Evolutionary conservation across 1,139 yeast genomes (phyloP), one percentile per base, ranked within the genome.

Genomic region (Hemisphaericaspora xylofermentans): DNA sequence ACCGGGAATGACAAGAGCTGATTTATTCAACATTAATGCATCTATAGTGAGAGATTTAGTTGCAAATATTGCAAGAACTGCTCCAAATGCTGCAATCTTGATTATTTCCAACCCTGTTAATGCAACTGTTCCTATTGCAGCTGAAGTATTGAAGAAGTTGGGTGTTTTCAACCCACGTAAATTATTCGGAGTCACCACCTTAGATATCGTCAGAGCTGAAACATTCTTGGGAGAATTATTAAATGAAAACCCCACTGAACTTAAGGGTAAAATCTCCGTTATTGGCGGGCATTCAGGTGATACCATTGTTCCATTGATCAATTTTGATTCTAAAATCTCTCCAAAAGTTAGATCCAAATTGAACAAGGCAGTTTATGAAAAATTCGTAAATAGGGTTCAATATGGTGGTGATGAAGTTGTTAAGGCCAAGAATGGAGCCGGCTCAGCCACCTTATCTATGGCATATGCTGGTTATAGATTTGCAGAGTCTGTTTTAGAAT

Each of bases 281-380:
- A 84, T 93, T 57, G 98, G 98, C 66, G 98, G 98, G 52, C 98
- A 93, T 79, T 89, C 97, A 42, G 98, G 98, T 70, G 88, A 88
- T 66, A 93, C 98, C 66, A 93, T 93, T 68, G 96, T 91, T 46
- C 98, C 98, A 60, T 78, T 93, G 21, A 35, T 35, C 26, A 16
- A 35, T 15, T 35, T 27, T 30, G 33, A 35, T 30, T 16, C 27
- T 9, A 18, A 27, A 18, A 35, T 30, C n/a, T 19, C 38, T n/a
- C 13, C 18, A 13, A 30, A 29, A 30, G 38, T 19, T 6, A 22
- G 14, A 21, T 18, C 38, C 8, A 18, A n/a, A 4, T 35, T 35
- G 21, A 28, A 17, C 16, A 18, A 17, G n/a, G 19, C 33, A 9
- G 15, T 27, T 5, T 35, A 35, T 35, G 38, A 35, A 18, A 21